Percentiles rank a stretch among this genome's conserved stretches.
Conservation (phyloP, 225 moss, liverwort and hornwort species). For the Sphagnum contortum region DNA sequence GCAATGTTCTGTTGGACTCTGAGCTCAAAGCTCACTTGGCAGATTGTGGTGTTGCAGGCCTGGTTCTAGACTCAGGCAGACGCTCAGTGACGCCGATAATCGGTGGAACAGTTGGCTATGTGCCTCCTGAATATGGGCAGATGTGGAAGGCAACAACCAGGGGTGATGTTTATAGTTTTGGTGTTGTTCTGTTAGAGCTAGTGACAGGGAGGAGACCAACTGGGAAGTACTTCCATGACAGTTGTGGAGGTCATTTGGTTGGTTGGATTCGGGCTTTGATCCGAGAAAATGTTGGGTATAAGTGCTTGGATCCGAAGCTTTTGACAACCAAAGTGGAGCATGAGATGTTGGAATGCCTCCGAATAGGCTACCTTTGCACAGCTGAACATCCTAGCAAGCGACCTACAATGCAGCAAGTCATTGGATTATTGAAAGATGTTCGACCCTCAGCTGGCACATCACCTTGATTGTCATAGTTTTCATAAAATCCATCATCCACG, state of each 20-base stretch:
- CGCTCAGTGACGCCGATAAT: conserved; percentile 29
- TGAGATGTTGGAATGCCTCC: conserved; percentile 74
- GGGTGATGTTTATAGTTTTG: conserved; percentile 91
- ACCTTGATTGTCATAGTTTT: too few relatives aligned
- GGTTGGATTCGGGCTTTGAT: conserved; percentile 75
- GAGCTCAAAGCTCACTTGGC: conserved; percentile 52
- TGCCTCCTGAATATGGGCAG: conserved; percentile 79
- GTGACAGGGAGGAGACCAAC: conserved; percentile 75
- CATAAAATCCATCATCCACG: too few relatives aligned
- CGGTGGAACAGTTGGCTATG: conserved; percentile 65
- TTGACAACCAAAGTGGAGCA: conserved; percentile 34
- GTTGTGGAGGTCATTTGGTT: conserved; percentile 68
- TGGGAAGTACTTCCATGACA: conserved; percentile 60
- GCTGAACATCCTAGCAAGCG: conserved; percentile 75
- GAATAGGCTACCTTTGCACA: conserved; percentile 80
- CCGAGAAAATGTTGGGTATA: conserved; percentile 54
- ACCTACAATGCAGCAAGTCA: conserved; percentile 88
- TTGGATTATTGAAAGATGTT: conserved; percentile 68
- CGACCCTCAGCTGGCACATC: conserved; percentile 6
- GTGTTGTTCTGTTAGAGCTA: conserved; percentile 73
- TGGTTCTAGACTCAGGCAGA: conserved; percentile 21
- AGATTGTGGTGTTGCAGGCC: conserved; percentile 61
- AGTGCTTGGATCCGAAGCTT: conserved; percentile 64
- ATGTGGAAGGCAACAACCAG: conserved; percentile 61
- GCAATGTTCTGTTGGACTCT: conserved; percentile 66